phyloP scores from a whole-genome alignment of 768 basidiomycete genomes.

The Leccinum aurantiacum region DNA sequence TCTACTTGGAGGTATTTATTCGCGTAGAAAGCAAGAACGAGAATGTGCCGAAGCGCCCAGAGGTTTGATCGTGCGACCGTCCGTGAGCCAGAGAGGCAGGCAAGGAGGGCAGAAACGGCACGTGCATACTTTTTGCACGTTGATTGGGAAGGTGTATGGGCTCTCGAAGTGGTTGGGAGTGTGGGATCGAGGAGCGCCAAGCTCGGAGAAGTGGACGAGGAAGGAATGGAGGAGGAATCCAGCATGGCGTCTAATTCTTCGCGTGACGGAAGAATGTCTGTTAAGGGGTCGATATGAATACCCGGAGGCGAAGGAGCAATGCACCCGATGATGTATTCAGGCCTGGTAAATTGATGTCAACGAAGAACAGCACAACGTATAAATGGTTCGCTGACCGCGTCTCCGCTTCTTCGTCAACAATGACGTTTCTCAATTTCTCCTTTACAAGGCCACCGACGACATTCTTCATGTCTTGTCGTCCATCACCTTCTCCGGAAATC shows the following conservation, averaged over 20 bases:
- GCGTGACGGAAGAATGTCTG: constrained; percentile 53
- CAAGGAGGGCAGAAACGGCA: constrained; percentile 53
- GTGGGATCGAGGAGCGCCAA: constrained; percentile 61
- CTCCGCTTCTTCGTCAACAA: constrained; percentile 38
- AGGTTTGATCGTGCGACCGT: constrained; percentile 55
- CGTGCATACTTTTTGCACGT: constrained; percentile 54
- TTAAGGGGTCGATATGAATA: constrained; percentile 40
- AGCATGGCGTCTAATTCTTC: constrained; percentile 50
- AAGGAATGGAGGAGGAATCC: constrained; percentile 38
- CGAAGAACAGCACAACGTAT: not conserved
- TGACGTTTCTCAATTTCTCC: constrained; percentile 39
- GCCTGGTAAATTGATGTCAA: constrained; percentile 32
- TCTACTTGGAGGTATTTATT: constrained; percentile 60
- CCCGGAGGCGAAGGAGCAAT: constrained; percentile 37
- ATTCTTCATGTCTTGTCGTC: constrained; percentile 21
- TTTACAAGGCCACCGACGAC: constrained; percentile 39
- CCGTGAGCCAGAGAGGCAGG: constrained; percentile 57
- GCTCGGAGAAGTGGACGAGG: constrained; percentile 50
- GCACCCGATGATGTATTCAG: constrained; percentile 45
- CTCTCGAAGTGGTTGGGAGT: constrained; percentile 45
- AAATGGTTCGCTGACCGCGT: constrained; percentile 31
- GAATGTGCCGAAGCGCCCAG: constrained; percentile 70
- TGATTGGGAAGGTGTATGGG: constrained; percentile 11
- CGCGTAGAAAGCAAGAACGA: constrained; percentile 61
- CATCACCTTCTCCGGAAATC: constrained; percentile 12